These are phyloP conservation scores for Massariosphaeria phaeospora DNA, from an alignment of 495 filamentous ascomycete genomes.

Conservation along the genomic window DNA sequence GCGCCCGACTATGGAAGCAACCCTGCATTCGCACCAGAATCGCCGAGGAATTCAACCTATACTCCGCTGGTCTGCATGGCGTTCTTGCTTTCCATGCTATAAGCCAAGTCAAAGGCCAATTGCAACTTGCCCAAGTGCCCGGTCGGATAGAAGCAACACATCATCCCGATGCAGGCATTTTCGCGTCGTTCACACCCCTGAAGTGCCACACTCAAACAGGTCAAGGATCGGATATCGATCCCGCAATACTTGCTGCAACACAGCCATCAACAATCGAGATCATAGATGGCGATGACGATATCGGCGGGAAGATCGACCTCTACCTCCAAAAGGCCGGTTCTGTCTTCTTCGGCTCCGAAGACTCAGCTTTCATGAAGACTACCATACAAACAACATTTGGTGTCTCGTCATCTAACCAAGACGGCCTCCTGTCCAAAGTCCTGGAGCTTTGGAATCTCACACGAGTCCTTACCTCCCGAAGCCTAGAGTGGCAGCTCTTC, in stretches of 20 bases:
- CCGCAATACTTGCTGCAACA: slow-evolving; percentile 21
- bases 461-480: slow-evolving; percentile 59
- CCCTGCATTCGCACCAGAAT: slow-evolving; percentile 74
- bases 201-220: slow-evolving; percentile 43
- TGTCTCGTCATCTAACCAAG: slow-evolving; percentile 51
- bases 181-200: slow-evolving; percentile 49
- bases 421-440: slow-evolving; percentile 59
- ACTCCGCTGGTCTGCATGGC: slow-evolving; percentile 51
- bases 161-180: slow-evolving; percentile 54
- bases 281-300: slow-evolving; percentile 57
- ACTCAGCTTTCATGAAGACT: slow-evolving; percentile 61
- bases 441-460: slow-evolving; percentile 74
- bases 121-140: slow-evolving; percentile 54
- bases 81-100: slow-evolving; percentile 63
- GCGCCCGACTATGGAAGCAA: slow-evolving; percentile 72
- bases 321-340: slow-evolving; percentile 65
- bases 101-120: slow-evolving; percentile 53
- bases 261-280: slow-evolving; percentile 23
- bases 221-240: slow-evolving; percentile 38
- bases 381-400: slow-evolving; percentile 59
- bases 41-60: slow-evolving; percentile 60
- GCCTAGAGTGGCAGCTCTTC: slow-evolving; percentile 61
- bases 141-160: slow-evolving; percentile 66
- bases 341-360: slow-evolving; percentile 59
- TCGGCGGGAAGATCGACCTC: slow-evolving; percentile 59